phyloP scores from a whole-genome alignment of 2,329 filamentous ascomycete species.

The Calycina herbarum region DNA sequence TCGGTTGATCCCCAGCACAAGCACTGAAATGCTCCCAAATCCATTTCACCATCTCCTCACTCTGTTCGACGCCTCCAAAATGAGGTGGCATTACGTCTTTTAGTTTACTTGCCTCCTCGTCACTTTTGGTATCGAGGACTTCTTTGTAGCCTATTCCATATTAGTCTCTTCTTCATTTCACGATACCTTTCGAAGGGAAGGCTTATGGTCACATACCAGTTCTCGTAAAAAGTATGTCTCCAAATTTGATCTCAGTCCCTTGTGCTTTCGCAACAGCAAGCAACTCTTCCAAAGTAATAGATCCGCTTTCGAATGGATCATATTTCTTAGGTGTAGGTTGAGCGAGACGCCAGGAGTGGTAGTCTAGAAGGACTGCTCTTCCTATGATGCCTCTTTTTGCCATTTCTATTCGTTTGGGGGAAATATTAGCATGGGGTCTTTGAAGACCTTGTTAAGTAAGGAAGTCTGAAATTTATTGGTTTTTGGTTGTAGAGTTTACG shows the following conservation, averaged over 20 bases:
- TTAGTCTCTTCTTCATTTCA: conserved; percentile 9
- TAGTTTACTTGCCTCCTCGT: conserved; percentile 12
- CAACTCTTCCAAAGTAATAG: conserved; percentile 42
- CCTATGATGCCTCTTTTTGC: conserved; percentile 49
- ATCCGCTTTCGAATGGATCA: conserved; percentile 38
- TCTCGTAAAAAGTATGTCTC: conserved; percentile 51
- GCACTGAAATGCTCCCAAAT: conserved; percentile 35
- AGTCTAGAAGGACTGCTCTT: conserved; percentile 55
- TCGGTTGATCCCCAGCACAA: conserved; percentile 31
- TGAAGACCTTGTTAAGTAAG: neutral
- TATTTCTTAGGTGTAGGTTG: conserved; percentile 38
- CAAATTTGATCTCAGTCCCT: conserved; percentile 46
- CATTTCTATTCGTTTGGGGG: neutral
- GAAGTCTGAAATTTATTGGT: too few relatives aligned
- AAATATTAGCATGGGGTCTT: neutral
- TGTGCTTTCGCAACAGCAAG: conserved; percentile 46
- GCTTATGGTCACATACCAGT: conserved; percentile 43
- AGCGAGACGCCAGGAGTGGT: conserved; percentile 40
- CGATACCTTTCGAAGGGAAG: neutral
- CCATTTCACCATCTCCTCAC: conserved; percentile 26
- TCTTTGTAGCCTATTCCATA: conserved; percentile 32
- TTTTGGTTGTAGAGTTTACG: neutral
- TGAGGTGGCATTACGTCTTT: conserved; percentile 4
- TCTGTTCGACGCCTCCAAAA: conserved; percentile 8
- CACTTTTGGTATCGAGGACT: neutral